A percentile compares a stretch with the other conserved stretches of the same genome.
Conservation (phyloP, 2,329 filamentous ascomycete genomes). For the Aspergillus sergii region DNA sequence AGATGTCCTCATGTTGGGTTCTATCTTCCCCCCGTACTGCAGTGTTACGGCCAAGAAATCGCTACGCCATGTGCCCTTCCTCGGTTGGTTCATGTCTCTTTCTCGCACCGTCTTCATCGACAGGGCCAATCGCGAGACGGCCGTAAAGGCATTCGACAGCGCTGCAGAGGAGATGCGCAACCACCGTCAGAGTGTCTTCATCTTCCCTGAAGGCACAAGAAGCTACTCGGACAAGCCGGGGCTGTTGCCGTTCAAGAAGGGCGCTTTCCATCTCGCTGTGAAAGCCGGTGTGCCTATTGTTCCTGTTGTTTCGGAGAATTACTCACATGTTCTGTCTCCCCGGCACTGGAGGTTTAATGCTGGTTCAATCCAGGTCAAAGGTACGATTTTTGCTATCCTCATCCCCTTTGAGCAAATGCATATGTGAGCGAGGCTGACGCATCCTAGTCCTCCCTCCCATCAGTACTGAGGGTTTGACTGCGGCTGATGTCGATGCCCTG, state of each 20-base stretch:
- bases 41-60: conserved; percentile 90
- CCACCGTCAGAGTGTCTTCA: conserved; percentile 63
- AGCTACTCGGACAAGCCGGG: conserved; percentile 82
- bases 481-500: conserved; percentile 77
- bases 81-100: conserved; percentile 93
- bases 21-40: conserved; percentile 87
- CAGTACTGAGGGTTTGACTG: conserved; percentile 69
- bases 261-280: conserved; percentile 92
- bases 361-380: conserved; percentile 74
- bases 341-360: conserved; percentile 67
- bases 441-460: conserved; percentile 75
- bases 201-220: conserved; percentile 78
- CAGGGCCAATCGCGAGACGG: conserved; percentile 78
- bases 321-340: conserved; percentile 70
- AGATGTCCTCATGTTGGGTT: conserved; percentile 87
- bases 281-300: conserved; percentile 93
- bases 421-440: conserved; percentile 3
- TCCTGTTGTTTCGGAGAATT: conserved; percentile 79
- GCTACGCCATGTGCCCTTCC: conserved; percentile 75
- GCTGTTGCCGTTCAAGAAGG: conserved; percentile 97
- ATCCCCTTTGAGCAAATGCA: neutral
- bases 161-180: conserved; percentile 78
- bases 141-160: conserved; percentile 80
- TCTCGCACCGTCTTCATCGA: conserved; percentile 95
- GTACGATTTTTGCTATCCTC: conserved; percentile 47